Percentiles rank a stretch among this genome's conserved stretches.
These are phyloP conservation scores for Metarhizium robertsii DNA, from an alignment of 2,329 filamentous ascomycete species.

Conservation along the genomic window DNA sequence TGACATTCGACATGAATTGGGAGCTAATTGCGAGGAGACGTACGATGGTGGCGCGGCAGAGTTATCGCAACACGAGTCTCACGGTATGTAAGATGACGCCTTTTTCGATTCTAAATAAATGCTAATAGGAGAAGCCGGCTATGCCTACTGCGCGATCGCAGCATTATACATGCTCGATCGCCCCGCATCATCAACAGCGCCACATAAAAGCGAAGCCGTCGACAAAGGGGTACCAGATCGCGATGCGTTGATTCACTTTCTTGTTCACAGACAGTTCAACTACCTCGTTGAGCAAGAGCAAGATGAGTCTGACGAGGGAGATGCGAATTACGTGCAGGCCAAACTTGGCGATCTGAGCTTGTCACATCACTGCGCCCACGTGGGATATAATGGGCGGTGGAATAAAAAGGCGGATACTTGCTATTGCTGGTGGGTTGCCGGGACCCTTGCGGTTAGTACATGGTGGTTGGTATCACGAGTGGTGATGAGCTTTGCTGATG, in stretches of 20 bases:
- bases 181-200: constrained; percentile 28
- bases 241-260: constrained; percentile 37
- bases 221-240: constrained; percentile 25
- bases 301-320: constrained; percentile 33
- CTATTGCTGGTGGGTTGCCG: constrained; percentile 87
- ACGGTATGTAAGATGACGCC: constrained; percentile 45
- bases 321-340: constrained; percentile 27
- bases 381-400: constrained; percentile 81
- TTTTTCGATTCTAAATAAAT: background rate
- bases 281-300: constrained; percentile 43
- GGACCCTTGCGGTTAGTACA: constrained; percentile 40
- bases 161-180: constrained; percentile 68
- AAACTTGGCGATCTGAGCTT: constrained; percentile 26
- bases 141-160: constrained; percentile 80
- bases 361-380: constrained; percentile 30
- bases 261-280: constrained; percentile 54
- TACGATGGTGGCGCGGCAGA: constrained; percentile 83
- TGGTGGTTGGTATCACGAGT: background rate
- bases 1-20: background rate
- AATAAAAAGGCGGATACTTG: constrained; percentile 94
- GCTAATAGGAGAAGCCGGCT: constrained; percentile 53
- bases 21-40: constrained; percentile 36
- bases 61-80: constrained; percentile 69
- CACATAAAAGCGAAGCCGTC: constrained; percentile 17
- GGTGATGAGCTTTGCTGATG: background rate